Evolutionary conservation across 371 early-diverging fungal species (phyloP).

Genomic region (Mortierella sp.): DNA sequence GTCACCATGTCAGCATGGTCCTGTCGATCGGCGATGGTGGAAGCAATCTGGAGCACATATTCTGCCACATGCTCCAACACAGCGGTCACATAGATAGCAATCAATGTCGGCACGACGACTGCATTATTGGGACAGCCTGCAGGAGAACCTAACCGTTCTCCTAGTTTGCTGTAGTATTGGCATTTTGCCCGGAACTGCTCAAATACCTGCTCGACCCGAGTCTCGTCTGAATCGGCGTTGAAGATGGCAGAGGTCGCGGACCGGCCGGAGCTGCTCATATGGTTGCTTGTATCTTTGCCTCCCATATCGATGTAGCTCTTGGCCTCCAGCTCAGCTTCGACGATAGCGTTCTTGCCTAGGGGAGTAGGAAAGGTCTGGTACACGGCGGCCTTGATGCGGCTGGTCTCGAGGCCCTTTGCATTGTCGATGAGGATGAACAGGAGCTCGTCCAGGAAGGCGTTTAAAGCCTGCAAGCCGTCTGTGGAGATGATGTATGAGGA

Average conservation of each 20-base stretch:
- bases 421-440: constrained; percentile 62
- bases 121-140: constrained; percentile 44
- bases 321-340: constrained; percentile 76
- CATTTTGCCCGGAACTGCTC: constrained; percentile 62
- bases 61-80: constrained; percentile 75
- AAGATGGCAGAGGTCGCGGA: constrained; percentile 45
- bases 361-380: constrained; percentile 65
- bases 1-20: constrained; percentile 68
- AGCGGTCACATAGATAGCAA: constrained; percentile 76
- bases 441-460: constrained; percentile 74
- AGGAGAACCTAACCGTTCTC: constrained; percentile 56
- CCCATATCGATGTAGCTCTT: constrained; percentile 71
- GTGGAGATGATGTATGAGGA: constrained; percentile 71
- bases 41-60: constrained; percentile 66
- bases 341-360: constrained; percentile 73
- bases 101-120: constrained; percentile 65
- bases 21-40: constrained; percentile 70
- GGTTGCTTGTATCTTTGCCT: constrained; percentile 57
- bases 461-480: constrained; percentile 70
- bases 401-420: constrained; percentile 66
- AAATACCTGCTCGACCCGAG: constrained; percentile 55
- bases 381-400: constrained; percentile 65
- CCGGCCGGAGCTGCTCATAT: constrained; percentile 20
- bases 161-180: constrained; percentile 69
- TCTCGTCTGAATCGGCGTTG: constrained; percentile 52